phyloP scores from a whole-genome alignment of 2,329 filamentous ascomycete species.

The Trichoderma sp. region DNA sequence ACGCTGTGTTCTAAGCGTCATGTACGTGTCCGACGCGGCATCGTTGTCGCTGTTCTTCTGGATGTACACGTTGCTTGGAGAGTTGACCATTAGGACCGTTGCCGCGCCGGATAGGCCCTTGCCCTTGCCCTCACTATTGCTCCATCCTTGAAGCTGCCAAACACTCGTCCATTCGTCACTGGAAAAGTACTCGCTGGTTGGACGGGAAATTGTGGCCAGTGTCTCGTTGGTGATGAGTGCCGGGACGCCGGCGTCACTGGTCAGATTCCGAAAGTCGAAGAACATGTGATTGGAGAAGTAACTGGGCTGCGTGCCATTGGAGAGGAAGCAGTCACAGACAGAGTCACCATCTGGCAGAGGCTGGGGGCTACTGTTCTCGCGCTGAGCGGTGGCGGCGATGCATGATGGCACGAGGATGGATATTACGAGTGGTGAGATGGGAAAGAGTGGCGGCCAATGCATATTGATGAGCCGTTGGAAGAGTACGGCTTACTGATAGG shows the following conservation, averaged over 20 bases:
- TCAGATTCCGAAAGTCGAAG: conserved; percentile 48
- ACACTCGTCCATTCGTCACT: conserved; percentile 34
- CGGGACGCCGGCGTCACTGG: conserved; percentile 39
- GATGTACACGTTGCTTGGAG: conserved; percentile 46
- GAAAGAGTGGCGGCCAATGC: not conserved
- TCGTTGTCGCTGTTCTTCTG: conserved; percentile 39
- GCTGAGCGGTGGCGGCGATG: not conserved
- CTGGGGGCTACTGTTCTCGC: conserved; percentile 10
- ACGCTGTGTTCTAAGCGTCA: conserved; percentile 48
- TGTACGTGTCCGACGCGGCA: conserved; percentile 38
- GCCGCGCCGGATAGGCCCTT: conserved; percentile 29
- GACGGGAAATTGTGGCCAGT: conserved; percentile 28
- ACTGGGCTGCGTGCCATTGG: conserved; percentile 41
- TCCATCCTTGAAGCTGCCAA: conserved; percentile 42
- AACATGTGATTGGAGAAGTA: conserved; percentile 48
- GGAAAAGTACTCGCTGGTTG: conserved; percentile 41
- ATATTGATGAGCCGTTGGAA: not conserved
- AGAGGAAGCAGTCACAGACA: conserved; percentile 47
- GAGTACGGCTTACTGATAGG: not conserved
- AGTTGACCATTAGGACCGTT: conserved; percentile 39
- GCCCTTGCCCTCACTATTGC: conserved; percentile 37
- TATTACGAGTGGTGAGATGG: not conserved
- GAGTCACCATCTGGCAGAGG: conserved; percentile 27
- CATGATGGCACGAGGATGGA: conserved; percentile 1
- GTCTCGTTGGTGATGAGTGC: conserved; percentile 29